Percentiles rank a stretch among this genome's conserved stretches.
Evolutionary conservation across 257 asterid genomes (phyloP).

Genomic region (Coffea eugenioides): DNA sequence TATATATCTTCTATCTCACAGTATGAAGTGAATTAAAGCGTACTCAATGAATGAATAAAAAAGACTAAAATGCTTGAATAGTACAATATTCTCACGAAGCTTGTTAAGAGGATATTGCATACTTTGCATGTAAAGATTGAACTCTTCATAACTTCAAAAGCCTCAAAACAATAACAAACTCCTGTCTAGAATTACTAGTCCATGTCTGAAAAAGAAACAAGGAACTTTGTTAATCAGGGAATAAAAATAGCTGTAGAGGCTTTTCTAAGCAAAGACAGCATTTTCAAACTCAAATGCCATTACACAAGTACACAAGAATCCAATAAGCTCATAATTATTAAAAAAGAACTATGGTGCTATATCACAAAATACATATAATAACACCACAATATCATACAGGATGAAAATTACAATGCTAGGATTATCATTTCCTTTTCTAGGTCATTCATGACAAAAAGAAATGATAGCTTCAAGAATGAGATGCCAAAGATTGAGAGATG

Average conservation of each 20-base stretch:
- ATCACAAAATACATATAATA: not conserved
- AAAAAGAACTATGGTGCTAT: not conserved
- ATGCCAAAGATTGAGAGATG: not conserved
- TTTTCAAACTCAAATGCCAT: not conserved
- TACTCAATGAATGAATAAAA: not conserved
- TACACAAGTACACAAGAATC: not conserved
- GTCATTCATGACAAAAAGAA: not conserved
- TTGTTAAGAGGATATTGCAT: not conserved
- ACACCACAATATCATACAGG: not conserved
- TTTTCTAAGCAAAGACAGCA: not conserved
- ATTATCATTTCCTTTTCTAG: not conserved
- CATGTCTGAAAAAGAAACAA: not conserved
- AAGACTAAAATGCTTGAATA: not conserved
- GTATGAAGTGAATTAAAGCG: not conserved
- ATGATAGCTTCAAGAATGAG: not conserved
- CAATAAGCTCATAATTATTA: not conserved
- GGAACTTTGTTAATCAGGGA: not conserved
- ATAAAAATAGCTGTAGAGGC: not conserved
- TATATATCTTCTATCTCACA: not conserved
- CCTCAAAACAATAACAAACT: not conserved
- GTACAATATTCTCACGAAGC: not conserved
- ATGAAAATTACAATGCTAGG: not conserved
- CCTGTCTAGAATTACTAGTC: not conserved
- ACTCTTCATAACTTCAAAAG: not conserved
- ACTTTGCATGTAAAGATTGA: constrained; percentile 5